Conservation (phyloP, 2,329 filamentous ascomycete species). For the Nannizzia gypsea region DNA sequence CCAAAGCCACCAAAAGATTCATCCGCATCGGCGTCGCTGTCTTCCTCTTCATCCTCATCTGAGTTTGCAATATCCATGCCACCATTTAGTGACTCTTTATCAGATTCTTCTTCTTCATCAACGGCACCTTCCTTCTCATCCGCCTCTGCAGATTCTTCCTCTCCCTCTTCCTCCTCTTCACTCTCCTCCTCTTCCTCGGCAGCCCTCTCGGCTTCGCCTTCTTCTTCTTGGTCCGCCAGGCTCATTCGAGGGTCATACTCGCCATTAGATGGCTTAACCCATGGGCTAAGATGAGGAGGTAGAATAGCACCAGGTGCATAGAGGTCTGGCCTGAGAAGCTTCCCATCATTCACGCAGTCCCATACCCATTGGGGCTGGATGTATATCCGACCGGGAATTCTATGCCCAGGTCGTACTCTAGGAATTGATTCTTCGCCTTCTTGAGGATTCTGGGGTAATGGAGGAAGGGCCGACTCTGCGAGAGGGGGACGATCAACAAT, state of each 20-base stretch:
- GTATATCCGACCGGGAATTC: slow-evolving; percentile 84
- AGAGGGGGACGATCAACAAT: slow-evolving; percentile 82
- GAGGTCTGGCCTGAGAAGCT: slow-evolving; percentile 71
- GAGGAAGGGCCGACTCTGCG: slow-evolving; percentile 42
- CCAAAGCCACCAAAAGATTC: slow-evolving; percentile 41
- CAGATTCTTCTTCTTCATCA: slow-evolving; percentile 37
- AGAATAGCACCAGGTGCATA: slow-evolving; percentile 84
- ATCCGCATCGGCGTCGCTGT: slow-evolving; percentile 36
- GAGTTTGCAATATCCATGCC: slow-evolving; percentile 41
- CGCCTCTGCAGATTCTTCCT: slow-evolving; percentile 29
- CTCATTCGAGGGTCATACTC: slow-evolving; percentile 83
- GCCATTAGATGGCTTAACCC: slow-evolving; percentile 76
- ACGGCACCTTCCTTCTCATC: slow-evolving; percentile 30
- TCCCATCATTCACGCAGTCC: slow-evolving; percentile 89
- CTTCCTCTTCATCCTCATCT: slow-evolving; percentile 36
- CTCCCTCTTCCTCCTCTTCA: slow-evolving; percentile 34
- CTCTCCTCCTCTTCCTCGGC: slow-evolving; percentile 47
- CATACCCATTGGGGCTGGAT: slow-evolving; percentile 97
- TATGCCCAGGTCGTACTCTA: slow-evolving; percentile 48
- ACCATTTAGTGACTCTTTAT: slow-evolving; percentile 33
- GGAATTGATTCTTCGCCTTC: slow-evolving; percentile 37
- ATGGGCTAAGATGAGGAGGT: slow-evolving; percentile 90
- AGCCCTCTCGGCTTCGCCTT: slow-evolving; percentile 66
- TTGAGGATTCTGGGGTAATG: slow-evolving; percentile 33
- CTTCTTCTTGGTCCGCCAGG: slow-evolving; percentile 76